Evolutionary conservation across 2,329 filamentous ascomycete genomes (phyloP).

Genomic region (Colletotrichum trifolii): DNA sequence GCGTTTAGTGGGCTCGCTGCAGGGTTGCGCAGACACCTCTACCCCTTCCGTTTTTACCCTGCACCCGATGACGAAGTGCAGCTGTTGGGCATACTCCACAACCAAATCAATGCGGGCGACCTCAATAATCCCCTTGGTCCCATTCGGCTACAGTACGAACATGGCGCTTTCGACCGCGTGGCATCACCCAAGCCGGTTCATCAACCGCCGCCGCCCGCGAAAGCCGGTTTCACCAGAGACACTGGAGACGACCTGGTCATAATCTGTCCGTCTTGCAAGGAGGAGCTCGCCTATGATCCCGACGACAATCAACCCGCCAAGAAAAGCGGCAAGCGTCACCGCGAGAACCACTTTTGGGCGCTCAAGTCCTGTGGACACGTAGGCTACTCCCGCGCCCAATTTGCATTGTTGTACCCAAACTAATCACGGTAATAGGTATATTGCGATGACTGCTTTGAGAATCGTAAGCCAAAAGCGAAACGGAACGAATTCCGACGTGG

Average conservation of each 20-base stretch:
- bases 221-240: constrained; percentile 83
- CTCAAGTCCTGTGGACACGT: constrained; percentile 94
- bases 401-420: constrained; percentile 39
- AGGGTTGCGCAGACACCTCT: constrained; percentile 17
- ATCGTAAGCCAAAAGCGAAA: constrained; percentile 56
- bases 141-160: constrained; percentile 38
- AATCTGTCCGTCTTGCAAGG: constrained; percentile 87
- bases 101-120: constrained; percentile 25
- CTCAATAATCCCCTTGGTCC: constrained; percentile 36
- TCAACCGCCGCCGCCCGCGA: constrained; percentile 72
- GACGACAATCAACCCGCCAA: constrained; percentile 52
- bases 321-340: constrained; percentile 57
- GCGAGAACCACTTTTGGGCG: constrained; percentile 91
- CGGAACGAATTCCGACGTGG: constrained; percentile 38
- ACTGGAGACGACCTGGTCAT: constrained; percentile 78
- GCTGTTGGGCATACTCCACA: constrained; percentile 29
- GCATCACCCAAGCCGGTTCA: constrained; percentile 60
- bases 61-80: constrained; percentile 31
- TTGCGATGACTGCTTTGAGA: constrained; percentile 70
- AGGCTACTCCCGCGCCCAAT: constrained; percentile 45
- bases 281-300: constrained; percentile 83
- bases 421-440: constrained; percentile 61
- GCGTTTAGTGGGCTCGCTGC: constrained; percentile 33
- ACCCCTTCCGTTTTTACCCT: constrained; percentile 28
- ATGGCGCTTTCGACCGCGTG: constrained; percentile 45